Evolutionary conservation across 352 stramenopile genomes (phyloP).

Genomic region (Hyaloperonospora brassicae): DNA sequence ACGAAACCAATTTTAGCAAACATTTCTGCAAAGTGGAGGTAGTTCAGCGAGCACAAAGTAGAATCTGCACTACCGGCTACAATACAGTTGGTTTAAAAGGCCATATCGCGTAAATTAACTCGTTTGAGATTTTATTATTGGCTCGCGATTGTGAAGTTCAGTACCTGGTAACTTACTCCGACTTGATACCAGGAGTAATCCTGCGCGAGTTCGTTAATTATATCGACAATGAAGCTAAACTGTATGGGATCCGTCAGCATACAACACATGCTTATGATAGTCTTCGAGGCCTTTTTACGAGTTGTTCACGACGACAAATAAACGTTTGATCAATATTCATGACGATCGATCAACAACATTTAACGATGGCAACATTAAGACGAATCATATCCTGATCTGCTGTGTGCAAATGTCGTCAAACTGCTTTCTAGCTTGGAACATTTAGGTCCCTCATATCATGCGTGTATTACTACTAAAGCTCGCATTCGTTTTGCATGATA

Average conservation of each 20-base stretch:
- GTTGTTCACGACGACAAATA: neutral
- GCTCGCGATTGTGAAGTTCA: neutral
- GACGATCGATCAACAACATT: neutral
- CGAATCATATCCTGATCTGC: neutral
- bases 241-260: neutral
- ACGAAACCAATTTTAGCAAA: neutral
- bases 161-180: neutral
- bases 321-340: neutral
- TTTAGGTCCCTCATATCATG: neutral
- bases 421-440: neutral
- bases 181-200: neutral
- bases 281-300: neutral
- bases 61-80: neutral
- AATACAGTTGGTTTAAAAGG: neutral
- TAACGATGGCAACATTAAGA: neutral
- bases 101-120: neutral
- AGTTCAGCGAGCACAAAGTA: neutral
- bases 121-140: neutral
- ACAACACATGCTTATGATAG: no score
- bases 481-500: no score
- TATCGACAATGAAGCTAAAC: neutral
- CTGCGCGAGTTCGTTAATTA: neutral
- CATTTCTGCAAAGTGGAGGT: neutral
- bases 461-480: neutral
- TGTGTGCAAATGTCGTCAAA: neutral